Evolutionary conservation across 345 rosid genomes (phyloP).

Genomic region (Microcos paniculata): DNA sequence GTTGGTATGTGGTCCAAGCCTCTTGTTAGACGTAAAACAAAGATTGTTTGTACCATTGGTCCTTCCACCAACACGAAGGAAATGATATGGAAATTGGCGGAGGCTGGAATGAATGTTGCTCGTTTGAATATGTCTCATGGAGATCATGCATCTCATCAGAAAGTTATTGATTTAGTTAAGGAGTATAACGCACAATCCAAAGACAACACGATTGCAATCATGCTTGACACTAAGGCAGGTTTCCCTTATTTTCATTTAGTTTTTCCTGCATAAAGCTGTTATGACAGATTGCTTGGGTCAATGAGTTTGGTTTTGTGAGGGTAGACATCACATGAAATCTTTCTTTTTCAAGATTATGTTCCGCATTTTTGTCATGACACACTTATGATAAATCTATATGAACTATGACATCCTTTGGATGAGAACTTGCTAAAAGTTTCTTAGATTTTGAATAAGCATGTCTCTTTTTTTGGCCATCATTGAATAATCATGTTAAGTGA

Average conservation of each 20-base stretch:
- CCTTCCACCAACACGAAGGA: constrained; percentile 90
- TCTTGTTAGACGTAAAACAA: constrained; percentile 78
- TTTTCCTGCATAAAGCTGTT: background rate
- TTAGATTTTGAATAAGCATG: background rate
- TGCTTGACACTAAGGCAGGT: constrained; percentile 96
- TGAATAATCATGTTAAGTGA: too few relatives aligned
- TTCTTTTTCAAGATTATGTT: background rate
- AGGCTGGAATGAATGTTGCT: constrained; percentile 98
- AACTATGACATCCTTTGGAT: background rate
- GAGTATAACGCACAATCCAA: constrained; percentile 90
- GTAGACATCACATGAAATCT: background rate
- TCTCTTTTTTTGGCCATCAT: background rate
- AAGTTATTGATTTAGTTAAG: constrained; percentile 96
- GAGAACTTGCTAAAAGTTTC: background rate
- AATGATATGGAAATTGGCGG: constrained; percentile 99
- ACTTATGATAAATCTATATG: background rate
- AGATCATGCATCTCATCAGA: constrained; percentile 95
- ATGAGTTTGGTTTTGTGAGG: background rate
- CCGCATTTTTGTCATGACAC: background rate
- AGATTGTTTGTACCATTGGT: constrained; percentile 97
- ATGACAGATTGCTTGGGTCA: background rate
- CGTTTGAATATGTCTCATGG: constrained; percentile 99
- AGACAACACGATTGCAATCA: constrained; percentile 88
- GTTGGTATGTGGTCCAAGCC: constrained; percentile 88
- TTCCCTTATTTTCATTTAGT: constrained; percentile 13